Conservation (phyloP, 345 rosid species). For the Pelargonium nanum region DNA sequence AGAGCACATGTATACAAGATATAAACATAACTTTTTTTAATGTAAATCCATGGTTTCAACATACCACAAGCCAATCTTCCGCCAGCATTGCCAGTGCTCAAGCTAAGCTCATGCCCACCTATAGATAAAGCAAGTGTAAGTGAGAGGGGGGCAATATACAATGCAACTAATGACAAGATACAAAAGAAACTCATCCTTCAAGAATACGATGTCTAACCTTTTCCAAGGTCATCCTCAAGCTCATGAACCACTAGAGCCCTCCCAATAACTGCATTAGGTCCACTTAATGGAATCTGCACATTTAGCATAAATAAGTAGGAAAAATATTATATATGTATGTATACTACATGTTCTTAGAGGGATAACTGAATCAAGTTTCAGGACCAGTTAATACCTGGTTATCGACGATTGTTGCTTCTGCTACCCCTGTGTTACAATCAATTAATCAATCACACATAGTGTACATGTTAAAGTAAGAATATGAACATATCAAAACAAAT, state of each 20-base stretch:
- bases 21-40: not conserved
- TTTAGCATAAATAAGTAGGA: too few relatives aligned
- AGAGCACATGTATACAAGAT: not conserved
- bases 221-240: constrained; percentile 96
- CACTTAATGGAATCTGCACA: constrained; percentile 64
- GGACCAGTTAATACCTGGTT: constrained; percentile 40
- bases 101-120: constrained; percentile 98
- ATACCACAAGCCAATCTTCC: constrained; percentile 99
- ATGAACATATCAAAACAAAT: not conserved
- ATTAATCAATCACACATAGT: constrained; percentile 1
- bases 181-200: not conserved
- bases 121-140: constrained; percentile 18
- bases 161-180: not conserved
- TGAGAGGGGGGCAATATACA: constrained; percentile 9
- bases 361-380: not conserved
- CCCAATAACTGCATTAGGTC: constrained; percentile 71
- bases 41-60: constrained; percentile 7
- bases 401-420: constrained; percentile 82
- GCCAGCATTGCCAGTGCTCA: constrained; percentile 92
- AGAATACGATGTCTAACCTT: constrained; percentile 32
- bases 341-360: not conserved
- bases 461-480: not conserved
- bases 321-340: not conserved
- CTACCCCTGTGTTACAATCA: constrained; percentile 51
- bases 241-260: constrained; percentile 96